Base-by-base conservation (phyloP, 306 rosid genomes). In the Dicorynia guianensis region DNA sequence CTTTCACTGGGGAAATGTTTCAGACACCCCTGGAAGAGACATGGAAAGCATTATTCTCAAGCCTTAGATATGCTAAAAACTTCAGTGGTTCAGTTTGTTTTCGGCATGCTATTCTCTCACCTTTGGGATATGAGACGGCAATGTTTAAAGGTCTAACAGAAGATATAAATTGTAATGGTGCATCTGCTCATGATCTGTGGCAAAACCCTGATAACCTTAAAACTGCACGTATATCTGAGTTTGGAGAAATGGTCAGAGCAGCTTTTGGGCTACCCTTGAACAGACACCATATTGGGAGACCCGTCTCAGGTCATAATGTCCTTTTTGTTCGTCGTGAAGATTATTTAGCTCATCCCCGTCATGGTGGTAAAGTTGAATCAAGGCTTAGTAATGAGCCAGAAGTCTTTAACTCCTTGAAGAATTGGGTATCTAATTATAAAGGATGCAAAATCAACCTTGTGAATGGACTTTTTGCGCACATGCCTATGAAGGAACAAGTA, bases 401-500 rank as follows among this genome's bases (percentile, higher is more conserved):
- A 79, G 85, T 95, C 48, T 95, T 88, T 57, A 82, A 87, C 35
- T 79, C 89, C 44, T 75, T 95, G 52, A 88, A 90, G 71, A 82
- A n/a, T 43, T 95, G 97, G 96, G 83, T 76, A 43, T 72, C 89
- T 49, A 79, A 44, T 63, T 80, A 87, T 44, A 81, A 80, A 42
- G 89, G 79, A 7, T 95, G 98, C 86, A 88, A 83, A 77, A 54
- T 95, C 43, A 90, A 92, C 87, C 78, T 95, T 20, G 93, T 92
- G 79, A 95, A 92, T 53, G 98, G 98, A 74, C 85, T 95, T 83
- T 89, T 95, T 62, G 97, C 93, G 0, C 98, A 95, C 87, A 92
- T 92, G 98, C 43, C 97, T n/a, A 89, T 95, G 98, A 95, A 90
- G 83, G 98, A 95, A 14, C 98, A 95, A 76, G 96, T 95, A 38